These are phyloP conservation scores for Neurospora crassa DNA, from an alignment of 2,329 filamentous ascomycete genomes.

Conservation along the genomic window DNA sequence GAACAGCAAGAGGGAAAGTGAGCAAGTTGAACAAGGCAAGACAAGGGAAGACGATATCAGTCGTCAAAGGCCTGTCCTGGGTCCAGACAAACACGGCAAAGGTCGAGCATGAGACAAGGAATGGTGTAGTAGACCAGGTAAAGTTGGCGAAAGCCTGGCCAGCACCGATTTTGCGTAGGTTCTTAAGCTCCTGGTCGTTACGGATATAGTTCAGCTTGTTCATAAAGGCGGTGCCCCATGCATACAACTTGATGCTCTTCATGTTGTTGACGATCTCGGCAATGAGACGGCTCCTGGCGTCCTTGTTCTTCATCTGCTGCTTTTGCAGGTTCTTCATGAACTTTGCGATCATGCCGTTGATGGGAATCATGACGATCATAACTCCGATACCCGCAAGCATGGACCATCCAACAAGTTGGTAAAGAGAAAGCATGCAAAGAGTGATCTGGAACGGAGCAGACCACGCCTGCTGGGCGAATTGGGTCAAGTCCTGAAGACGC, in stretches of 20 bases:
- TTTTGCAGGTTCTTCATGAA: slow-evolving; percentile 95
- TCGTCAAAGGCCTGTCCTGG: slow-evolving; percentile 70
- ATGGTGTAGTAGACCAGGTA: slow-evolving; percentile 95
- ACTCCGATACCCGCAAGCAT: slow-evolving; percentile 93
- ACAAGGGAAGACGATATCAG: slow-evolving; percentile 92
- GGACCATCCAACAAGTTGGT: slow-evolving; percentile 86
- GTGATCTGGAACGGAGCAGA: slow-evolving; percentile 94
- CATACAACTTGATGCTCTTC: slow-evolving; percentile 98
- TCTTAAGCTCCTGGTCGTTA: slow-evolving; percentile 93
- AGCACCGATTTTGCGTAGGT: slow-evolving; percentile 89
- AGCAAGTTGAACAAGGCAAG: slow-evolving; percentile 91
- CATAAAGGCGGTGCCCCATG: slow-evolving; percentile 96
- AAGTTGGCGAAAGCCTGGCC: slow-evolving; percentile 93
- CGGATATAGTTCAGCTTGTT: slow-evolving; percentile 92
- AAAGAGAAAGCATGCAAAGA: slow-evolving; percentile 91
- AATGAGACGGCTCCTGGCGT: slow-evolving; percentile 83
- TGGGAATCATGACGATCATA: slow-evolving; percentile 95
- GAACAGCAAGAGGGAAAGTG: slow-evolving; percentile 84
- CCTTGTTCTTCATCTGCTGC: slow-evolving; percentile 98
- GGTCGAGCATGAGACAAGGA: slow-evolving; percentile 93
- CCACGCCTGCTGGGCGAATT: slow-evolving; percentile 93
- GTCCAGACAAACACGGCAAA: slow-evolving; percentile 92
- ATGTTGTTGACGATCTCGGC: slow-evolving; percentile 99
- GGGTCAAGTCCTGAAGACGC: slow-evolving; percentile 84
- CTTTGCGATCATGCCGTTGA: slow-evolving; percentile 85